phyloP scores from a whole-genome alignment of 192 early-diverging fungal genomes.

The Coemansia sp. region DNA sequence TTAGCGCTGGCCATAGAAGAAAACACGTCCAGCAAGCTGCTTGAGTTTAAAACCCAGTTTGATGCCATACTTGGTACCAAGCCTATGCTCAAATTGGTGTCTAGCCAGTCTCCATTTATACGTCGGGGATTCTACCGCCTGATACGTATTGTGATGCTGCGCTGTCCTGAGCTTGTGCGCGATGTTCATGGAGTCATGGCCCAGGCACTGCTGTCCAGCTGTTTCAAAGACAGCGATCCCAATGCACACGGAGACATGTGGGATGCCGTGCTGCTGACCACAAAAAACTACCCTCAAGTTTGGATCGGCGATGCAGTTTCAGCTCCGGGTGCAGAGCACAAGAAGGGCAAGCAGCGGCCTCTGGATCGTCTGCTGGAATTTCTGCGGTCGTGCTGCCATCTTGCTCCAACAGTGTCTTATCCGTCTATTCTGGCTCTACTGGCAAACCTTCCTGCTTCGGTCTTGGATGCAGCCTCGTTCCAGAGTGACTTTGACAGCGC shows the following conservation, averaged over 20 bases:
- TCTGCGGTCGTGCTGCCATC: slow-evolving; percentile 63
- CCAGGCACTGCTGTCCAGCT: slow-evolving; percentile 60
- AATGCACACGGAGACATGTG: slow-evolving; percentile 78
- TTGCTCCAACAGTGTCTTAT: slow-evolving; percentile 66
- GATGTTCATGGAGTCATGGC: slow-evolving; percentile 53
- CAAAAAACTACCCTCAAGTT: slow-evolving; percentile 65
- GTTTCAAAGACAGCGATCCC: slow-evolving; percentile 74
- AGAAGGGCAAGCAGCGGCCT: slow-evolving; percentile 45
- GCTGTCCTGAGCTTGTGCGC: slow-evolving; percentile 48
- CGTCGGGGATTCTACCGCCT: slow-evolving; percentile 42
- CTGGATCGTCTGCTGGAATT: slow-evolving; percentile 68
- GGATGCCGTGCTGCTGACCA: slow-evolving; percentile 81
- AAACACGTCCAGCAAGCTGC: slow-evolving; percentile 10
- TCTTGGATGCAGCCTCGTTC: slow-evolving; percentile 35
- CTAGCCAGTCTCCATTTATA: slow-evolving; percentile 30
- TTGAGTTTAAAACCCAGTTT: slow-evolving; percentile 36
- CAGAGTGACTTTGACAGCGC: slow-evolving; percentile 26
- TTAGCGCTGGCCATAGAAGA: slow-evolving; percentile 38
- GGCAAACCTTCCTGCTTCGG: slow-evolving; percentile 57
- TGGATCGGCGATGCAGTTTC: slow-evolving; percentile 45
- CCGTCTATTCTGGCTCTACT: slow-evolving; percentile 78
- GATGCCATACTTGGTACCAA: slow-evolving; percentile 23
- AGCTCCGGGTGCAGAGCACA: not conserved
- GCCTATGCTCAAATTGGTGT: slow-evolving; percentile 15
- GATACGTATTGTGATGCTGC: slow-evolving; percentile 28